Evolutionary conservation across 495 filamentous ascomycete genomes (phyloP), one percentile per base, ranked within the genome.

Genomic region (Hapsidospora chrysogenum): DNA sequence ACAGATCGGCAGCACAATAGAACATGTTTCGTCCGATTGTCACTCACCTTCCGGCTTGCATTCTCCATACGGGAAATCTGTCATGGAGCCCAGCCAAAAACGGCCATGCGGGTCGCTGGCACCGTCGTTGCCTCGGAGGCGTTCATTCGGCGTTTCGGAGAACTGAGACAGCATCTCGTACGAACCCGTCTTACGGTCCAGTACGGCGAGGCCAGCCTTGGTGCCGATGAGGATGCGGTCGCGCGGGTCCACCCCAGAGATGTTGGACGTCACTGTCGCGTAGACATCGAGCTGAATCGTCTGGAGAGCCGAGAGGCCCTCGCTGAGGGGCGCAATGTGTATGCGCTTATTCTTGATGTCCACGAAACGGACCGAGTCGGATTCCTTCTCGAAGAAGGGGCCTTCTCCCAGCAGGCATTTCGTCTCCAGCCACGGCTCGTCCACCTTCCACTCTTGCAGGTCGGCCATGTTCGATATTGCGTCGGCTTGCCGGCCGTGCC

Each of bases 31-130:
- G n/a, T n/a, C n/a, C n/a, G n/a, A n/a, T n/a, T n/a, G n/a, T 35
- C 30, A 53, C 60, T 49, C 38, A 67, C 72, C 72, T 58, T 74
- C 70, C 31, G 61, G 45, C 47, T 64, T 51, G 33, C 63, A 56
- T 26, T 57, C 52, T 13, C 63, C 64, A 31, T 64, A 43, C 31
- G 58, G 57, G 50, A 72, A 66, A 46, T 93, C 85, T 43, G 81
- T 86, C 84, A 94, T 92, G 25, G 72, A 67, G n/a, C 84, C 81
- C 7, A 81, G 66, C 83, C 85, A 93, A 54, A 86, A 87, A 29
- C 85, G 64, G 33, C 85, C 86, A 36, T 76, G 61, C 28, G 74
- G 76, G 49, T 93, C 85, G 35, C 81, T 73, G 5, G 72, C 76
- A 26, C 85, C 86, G 48, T 93, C 85, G 48, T 94, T 93, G 56